Base-by-base conservation (phyloP, 1,284 basidiomycete species). In the Puccinia novopanici region DNA sequence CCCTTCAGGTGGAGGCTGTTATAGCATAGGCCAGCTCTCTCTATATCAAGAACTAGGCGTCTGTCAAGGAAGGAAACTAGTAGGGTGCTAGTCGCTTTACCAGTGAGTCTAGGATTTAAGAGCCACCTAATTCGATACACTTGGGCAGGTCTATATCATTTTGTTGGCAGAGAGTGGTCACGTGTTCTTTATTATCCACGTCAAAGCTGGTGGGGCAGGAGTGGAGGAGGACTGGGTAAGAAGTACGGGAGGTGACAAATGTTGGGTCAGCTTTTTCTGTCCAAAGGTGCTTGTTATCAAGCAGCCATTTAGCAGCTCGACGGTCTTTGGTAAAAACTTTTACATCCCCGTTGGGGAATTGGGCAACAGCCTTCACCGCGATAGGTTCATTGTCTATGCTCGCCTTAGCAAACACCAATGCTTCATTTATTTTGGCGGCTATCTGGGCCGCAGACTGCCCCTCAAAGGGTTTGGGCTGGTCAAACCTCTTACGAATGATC, bases 181-280 rank as follows among this genome's bases (percentile, higher is more conserved):
- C 48, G 10, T 70, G 42, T 27, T 30, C 13, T 0, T 5, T 8
- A 8, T 70, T 70, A 1, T 52, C 48, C 4, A 70, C 48, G 3
- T 70, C 67, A 48, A 70, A 70, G 48, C 8, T 27, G 19, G 67
- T 15, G 5, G 67, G 67, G 42, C 67, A 70, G 5, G 67, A 70
- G 27, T 70, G 67, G 3, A 61, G 17, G 24, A 27, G 27, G 3
- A 19, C 24, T 27, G 45, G 19, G 4, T 34, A 34, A 1, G 4
- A 34, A 4, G 34, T 34, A 1, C 4, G 34, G 2, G n/a, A 1
- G n/a, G 45, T 71, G 42, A 48, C 22, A 71, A 71, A 71, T 1
- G 1, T 34, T 6, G 45, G 45, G 45, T 71, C 45, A 3, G 68
- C 68, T 27, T n/a, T 13, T 2, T 27, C 12, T 10, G 70, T 72